Conservation (phyloP, 2,329 filamentous ascomycete genomes). For the Hymenoscyphus repandus region DNA sequence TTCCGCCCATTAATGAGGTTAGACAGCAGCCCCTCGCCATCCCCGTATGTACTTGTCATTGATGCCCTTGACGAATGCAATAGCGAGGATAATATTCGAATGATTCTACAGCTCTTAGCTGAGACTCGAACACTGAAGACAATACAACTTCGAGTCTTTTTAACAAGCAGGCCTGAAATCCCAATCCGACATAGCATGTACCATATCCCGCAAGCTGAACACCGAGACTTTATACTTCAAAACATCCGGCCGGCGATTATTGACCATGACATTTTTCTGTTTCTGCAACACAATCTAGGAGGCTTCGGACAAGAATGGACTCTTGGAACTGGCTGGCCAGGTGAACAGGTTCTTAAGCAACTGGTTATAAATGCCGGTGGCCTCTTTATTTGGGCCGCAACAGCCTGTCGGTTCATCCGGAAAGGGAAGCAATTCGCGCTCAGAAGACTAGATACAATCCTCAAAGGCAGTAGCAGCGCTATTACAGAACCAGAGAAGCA, state of each 20-base stretch:
- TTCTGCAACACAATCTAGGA: conserved; percentile 7
- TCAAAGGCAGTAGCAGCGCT: conserved; percentile 3
- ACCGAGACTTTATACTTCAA: conserved; percentile 23
- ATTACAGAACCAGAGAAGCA: conserved; percentile 9
- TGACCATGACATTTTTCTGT: conserved; percentile 20
- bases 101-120: conserved; percentile 9
- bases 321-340: conserved; percentile 10
- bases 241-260: conserved; percentile 15
- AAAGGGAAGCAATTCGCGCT: conserved; percentile 6
- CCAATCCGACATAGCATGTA: conserved; percentile 20
- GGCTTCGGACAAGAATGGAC: conserved; percentile 6
- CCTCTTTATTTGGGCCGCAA: not conserved
- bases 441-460: conserved; percentile 7
- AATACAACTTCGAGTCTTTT: conserved; percentile 21
- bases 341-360: conserved; percentile 4
- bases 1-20: conserved; percentile 33
- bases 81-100: conserved; percentile 11
- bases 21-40: not conserved
- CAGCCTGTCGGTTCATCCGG: conserved; percentile 13
- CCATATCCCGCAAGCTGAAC: conserved; percentile 6
- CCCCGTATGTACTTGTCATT: conserved; percentile 22
- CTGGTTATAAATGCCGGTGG: conserved; percentile 20
- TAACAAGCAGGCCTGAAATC: conserved; percentile 28
- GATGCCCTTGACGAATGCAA: conserved; percentile 32
- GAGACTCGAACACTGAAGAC: conserved; percentile 10